phyloP scores from a whole-genome alignment of 768 basidiomycete genomes.

The Termitomyces sp. region DNA sequence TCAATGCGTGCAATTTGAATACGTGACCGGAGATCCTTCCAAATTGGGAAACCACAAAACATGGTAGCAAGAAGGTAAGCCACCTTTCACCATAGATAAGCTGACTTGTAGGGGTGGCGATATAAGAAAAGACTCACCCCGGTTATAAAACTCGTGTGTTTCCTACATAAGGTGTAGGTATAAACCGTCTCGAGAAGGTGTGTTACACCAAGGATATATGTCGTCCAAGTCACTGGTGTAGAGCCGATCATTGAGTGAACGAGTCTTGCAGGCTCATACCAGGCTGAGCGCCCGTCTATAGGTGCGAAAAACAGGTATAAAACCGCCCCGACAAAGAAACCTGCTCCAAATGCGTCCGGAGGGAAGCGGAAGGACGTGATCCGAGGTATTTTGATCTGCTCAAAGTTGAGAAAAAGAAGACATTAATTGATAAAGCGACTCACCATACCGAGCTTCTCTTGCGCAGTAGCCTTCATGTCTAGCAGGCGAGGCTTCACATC shows the following conservation, averaged over 20 bases:
- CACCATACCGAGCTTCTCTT: constrained; percentile 79
- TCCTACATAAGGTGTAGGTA: constrained; percentile 39
- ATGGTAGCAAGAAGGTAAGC: constrained; percentile 50
- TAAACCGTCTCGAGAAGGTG: constrained; percentile 49
- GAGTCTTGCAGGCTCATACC: constrained; percentile 27
- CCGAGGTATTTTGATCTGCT: constrained; percentile 56
- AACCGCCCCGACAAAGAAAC: constrained; percentile 23
- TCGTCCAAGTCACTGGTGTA: constrained; percentile 22
- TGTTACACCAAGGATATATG: constrained; percentile 23
- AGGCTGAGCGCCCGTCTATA: constrained; percentile 18
- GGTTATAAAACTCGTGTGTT: constrained; percentile 42
- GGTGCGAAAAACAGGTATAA: constrained; percentile 25
- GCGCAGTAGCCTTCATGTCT: constrained; percentile 76
- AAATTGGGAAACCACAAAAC: constrained; percentile 49
- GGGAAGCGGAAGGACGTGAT: constrained; percentile 54
- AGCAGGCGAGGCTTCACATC: constrained; percentile 79
- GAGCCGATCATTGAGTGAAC: constrained; percentile 26
- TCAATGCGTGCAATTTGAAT: constrained; percentile 69
- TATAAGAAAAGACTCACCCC: constrained; percentile 21
- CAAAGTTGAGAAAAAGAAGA: background rate
- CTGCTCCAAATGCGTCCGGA: constrained; percentile 16
- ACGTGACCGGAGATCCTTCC: constrained; percentile 45
- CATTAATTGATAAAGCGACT: constrained; percentile 11
- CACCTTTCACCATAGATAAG: constrained; percentile 28
- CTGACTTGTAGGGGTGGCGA: background rate